Evolutionary conservation across 2,329 filamentous ascomycete genomes (phyloP), one percentile per base, ranked within the genome.

Genomic region (Botrytis medusae): DNA sequence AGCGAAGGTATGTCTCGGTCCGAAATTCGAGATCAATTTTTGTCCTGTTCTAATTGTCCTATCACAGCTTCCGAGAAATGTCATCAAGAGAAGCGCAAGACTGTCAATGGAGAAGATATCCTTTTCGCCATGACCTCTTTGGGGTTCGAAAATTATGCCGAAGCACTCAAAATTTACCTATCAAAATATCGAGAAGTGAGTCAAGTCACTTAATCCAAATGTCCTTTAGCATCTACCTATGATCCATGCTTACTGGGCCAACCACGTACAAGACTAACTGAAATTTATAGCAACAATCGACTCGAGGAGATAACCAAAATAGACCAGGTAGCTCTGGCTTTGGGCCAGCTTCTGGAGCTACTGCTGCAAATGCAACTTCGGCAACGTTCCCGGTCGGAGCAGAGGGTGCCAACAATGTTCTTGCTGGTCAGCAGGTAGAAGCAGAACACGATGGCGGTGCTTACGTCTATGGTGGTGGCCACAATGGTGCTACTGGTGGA

Each of bases 81-180:
- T 81, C 96, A 99, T 82, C 96, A 98, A 83, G 96, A 99, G 84
- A 99, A 99, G 87, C 91, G 96, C 80, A 99, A 99, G 87, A 99
- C 96, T 0, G 96, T 99, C 78, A 99, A 99, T 81, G 96, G 96
- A 78, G 96, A 99, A 84, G 96, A 99, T 80, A 99, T 99, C 74
- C 86, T 99, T 63, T 99, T 98, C 82, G 96, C 96, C 75, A 99
- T 99, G 96, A 98, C 95, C 12, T 99, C 96, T 40, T 88, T 99
- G 51, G 96, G 96, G 1, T 99, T 99, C 83, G 96, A 99, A 84
- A 99, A 99, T 84, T 99, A 99, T 82, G 93, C 95, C 40, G 96
- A 99, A 83, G 96, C 96, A 1, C 87, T 99, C 74, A 99, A 99
- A 84, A 98, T 99, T 78, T 99, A 99, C 83, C 88, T 99, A 60